Percentiles rank a stretch among this genome's conserved stretches.
These are phyloP conservation scores for Hypoxylon sp. DNA, from an alignment of 2,329 filamentous ascomycete species.

Conservation along the genomic window DNA sequence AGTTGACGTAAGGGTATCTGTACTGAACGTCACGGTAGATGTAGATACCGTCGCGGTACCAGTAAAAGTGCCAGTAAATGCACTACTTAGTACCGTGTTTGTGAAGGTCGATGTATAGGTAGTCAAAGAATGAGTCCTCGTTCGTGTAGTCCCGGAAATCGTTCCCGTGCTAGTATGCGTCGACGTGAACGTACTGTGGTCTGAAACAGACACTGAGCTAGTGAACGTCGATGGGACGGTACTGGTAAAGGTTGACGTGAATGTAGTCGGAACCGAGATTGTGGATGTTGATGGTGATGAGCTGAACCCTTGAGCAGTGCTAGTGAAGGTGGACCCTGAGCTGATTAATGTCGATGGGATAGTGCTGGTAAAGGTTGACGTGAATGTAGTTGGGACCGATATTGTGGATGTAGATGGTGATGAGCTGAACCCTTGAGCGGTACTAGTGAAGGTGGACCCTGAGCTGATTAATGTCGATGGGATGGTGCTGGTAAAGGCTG, in stretches of 20 bases:
- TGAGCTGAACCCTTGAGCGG: neutral
- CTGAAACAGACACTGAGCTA: neutral
- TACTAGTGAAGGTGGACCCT: too few species aligned
- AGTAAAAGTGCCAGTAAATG: neutral
- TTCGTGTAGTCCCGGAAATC: neutral
- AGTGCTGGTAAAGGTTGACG: slow-evolving; percentile 14
- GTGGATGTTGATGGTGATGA: slow-evolving; percentile 6
- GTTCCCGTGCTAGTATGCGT: too few species aligned
- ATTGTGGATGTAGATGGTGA: neutral
- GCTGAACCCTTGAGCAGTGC: neutral
- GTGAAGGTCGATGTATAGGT: slow-evolving; percentile 9
- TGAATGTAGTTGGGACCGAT: slow-evolving; percentile 1
- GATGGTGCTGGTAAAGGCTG: slow-evolving; percentile 8
- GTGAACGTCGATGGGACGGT: neutral
- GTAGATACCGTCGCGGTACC: neutral
- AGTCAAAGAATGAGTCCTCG: neutral
- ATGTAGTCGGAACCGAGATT: neutral
- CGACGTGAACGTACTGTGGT: too few species aligned
- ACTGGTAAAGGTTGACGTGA: slow-evolving; percentile 18
- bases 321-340: too few species aligned
- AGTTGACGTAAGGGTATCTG: neutral
- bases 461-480: too few species aligned
- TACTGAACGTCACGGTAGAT: too few species aligned
- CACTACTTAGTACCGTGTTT: neutral
- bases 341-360: slow-evolving; percentile 21